Evolutionary conservation across 148 eudicot species (phyloP), one percentile per base, ranked within the genome.

Genomic region (Diospyros kaki): DNA sequence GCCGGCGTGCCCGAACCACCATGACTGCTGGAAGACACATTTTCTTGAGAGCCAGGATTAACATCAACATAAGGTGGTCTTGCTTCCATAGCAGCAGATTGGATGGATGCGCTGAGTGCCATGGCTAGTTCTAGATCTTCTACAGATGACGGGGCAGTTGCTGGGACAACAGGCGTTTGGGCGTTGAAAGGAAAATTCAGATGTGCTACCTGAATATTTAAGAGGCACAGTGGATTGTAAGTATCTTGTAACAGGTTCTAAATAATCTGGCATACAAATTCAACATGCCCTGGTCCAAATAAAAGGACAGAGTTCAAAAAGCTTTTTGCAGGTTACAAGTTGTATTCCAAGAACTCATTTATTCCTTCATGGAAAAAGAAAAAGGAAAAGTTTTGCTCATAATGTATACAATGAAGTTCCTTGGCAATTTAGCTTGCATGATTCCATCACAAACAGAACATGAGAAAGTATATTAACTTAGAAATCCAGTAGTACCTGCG

Each of bases 41-140:
- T 79, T 61, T 88, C 76, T 58, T 74, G 77, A 46, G 82, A 62
- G 65, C 75, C 42, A 13, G 64, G 71, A 28, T 50, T 70, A 68
- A 64, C 67, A 64, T 72, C 72, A 44, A 65, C 73, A 64, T 72
- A 61, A 52, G 84, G 80, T 64, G 84, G 77, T 50, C 86, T 82
- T 74, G 81, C 79, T 62, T 73, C 79, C 44, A 82, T 65, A 64
- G 92, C 86, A 40, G 96, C 77, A 40, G 96, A 78, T 67, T 92
- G 92, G 73, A 89, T 74, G 40, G 98, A 95, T 58, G 96, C 91
- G 48, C 77, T 86, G 73, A 90, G 73, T 66, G 97, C 96, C 89
- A 86, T 86, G n/a, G 91, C 85, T 73, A 91, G 68, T 73, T 88
- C 91, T 42, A 76, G 7, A 69, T 91, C 97, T 80, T 89, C 97